These are phyloP conservation scores for Acanthamoeba royreba DNA, from an alignment of 208 protist species.

Conservation along the genomic window DNA sequence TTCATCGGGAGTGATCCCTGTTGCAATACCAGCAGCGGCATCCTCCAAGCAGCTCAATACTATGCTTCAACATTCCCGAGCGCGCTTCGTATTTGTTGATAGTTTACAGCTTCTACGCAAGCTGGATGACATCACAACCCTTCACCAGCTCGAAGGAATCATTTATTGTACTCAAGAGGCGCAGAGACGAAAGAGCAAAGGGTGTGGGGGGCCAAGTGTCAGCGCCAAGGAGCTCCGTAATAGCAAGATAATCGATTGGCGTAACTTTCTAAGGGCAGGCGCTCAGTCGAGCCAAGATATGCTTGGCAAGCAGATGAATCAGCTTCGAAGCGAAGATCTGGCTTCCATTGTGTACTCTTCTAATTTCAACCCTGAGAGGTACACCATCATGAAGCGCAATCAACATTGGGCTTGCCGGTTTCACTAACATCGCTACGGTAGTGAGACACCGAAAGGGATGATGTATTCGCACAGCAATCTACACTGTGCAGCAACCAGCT, in stretches of 20 bases:
- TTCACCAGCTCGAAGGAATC: background rate
- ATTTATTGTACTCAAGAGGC: background rate
- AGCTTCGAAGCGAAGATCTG: background rate
- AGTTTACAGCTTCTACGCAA: background rate
- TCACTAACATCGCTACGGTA: background rate
- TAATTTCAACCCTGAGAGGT: background rate
- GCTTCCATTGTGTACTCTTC: background rate
- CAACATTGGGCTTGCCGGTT: background rate
- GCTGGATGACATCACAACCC: background rate
- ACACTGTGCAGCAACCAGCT: background rate
- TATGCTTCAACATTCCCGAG: background rate
- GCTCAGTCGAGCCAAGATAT: background rate
- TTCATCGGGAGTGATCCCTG: background rate
- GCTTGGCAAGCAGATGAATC: background rate
- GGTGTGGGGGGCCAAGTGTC: background rate
- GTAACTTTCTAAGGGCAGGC: background rate
- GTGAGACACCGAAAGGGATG: background rate
- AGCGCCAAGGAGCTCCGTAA: background rate
- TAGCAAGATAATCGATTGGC: background rate
- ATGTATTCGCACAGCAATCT: background rate
- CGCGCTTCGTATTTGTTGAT: background rate
- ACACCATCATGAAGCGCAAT: too few species aligned
- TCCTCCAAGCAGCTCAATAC: background rate
- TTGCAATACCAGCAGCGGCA: background rate
- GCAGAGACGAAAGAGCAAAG: background rate